Percentiles rank a stretch among this genome's conserved stretches.
Evolutionary conservation across 2,329 filamentous ascomycete species (phyloP).

Genomic region (Colletotrichum tropicale): DNA sequence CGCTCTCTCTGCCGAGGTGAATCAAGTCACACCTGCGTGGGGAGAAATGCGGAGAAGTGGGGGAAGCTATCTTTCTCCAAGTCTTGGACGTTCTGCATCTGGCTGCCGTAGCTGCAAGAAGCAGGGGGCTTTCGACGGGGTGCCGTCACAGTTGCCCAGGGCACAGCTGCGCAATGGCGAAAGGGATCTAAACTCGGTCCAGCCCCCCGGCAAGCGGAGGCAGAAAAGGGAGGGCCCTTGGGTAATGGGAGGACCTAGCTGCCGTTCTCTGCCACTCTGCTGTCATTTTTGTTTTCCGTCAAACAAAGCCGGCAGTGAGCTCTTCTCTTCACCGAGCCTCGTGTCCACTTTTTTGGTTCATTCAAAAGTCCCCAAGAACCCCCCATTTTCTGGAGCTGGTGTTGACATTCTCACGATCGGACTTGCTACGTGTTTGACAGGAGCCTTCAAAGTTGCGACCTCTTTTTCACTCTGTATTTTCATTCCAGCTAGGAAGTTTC

Average conservation of each 20-base stretch:
- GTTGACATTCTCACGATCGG: not conserved
- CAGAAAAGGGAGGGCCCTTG: not conserved
- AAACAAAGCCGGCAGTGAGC: not conserved
- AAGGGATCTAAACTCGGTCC: slow-evolving; percentile 1
- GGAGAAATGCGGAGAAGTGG: slow-evolving; percentile 20
- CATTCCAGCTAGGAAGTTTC: not conserved
- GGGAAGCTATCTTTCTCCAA: slow-evolving; percentile 12
- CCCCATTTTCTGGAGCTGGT: not conserved
- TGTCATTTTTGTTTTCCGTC: not conserved
- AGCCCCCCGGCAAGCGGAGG: not conserved
- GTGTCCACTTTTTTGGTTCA: not conserved
- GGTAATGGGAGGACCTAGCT: not conserved
- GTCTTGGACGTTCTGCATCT: slow-evolving; percentile 1
- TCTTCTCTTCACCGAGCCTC: not conserved
- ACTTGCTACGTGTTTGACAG: not conserved
- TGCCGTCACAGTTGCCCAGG: not conserved
- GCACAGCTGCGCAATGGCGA: slow-evolving; percentile 9
- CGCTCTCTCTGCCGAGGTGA: slow-evolving; percentile 8
- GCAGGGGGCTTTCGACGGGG: not conserved
- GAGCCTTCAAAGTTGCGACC: not conserved
- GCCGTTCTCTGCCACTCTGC: not conserved
- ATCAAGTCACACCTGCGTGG: not conserved
- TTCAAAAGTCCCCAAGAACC: slow-evolving; percentile 8
- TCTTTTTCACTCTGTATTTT: not conserved
- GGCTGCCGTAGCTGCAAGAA: not conserved